A percentile compares a stretch with the other conserved stretches of the same genome.
phyloP scores from a whole-genome alignment of 352 stramenopile genomes.

The Saprolegnia parasitica region DNA sequence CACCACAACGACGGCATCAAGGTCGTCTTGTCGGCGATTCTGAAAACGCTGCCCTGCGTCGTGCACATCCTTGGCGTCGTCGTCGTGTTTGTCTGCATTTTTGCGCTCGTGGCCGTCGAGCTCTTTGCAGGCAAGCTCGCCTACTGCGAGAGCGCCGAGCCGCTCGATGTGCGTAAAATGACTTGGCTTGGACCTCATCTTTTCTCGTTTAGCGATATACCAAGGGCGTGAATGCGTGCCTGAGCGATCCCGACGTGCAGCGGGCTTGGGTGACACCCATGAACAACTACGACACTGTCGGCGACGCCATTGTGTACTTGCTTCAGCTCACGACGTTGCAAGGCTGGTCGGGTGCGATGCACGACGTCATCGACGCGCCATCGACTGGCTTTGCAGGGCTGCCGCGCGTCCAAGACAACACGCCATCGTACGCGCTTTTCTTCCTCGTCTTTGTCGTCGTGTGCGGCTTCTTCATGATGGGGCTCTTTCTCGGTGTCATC shows the following conservation, averaged over 20 bases:
- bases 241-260: not conserved
- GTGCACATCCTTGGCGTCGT: constrained; percentile 78
- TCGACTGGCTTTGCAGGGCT: constrained; percentile 51
- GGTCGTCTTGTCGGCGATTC: constrained; percentile 70
- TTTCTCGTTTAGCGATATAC: constrained; percentile 11
- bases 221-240: not conserved
- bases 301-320: constrained; percentile 49
- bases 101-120: constrained; percentile 58
- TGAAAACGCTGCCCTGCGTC: constrained; percentile 68
- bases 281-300: constrained; percentile 59
- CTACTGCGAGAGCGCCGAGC: constrained; percentile 41
- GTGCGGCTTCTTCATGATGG: constrained; percentile 81
- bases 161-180: constrained; percentile 1
- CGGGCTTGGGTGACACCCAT: not conserved
- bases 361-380: constrained; percentile 61
- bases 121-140: constrained; percentile 85
- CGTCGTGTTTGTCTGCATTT: constrained; percentile 87
- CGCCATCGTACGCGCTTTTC: constrained; percentile 58
- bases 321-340: constrained; percentile 86
- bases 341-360: constrained; percentile 82
- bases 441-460: constrained; percentile 85
- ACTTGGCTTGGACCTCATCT: not conserved
- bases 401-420: constrained; percentile 71
- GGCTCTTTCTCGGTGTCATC: constrained; percentile 85
- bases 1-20: constrained; percentile 57